Evolutionary conservation across 2,329 filamentous ascomycete species (phyloP).

Genomic region (Exophiala xenobiotica): DNA sequence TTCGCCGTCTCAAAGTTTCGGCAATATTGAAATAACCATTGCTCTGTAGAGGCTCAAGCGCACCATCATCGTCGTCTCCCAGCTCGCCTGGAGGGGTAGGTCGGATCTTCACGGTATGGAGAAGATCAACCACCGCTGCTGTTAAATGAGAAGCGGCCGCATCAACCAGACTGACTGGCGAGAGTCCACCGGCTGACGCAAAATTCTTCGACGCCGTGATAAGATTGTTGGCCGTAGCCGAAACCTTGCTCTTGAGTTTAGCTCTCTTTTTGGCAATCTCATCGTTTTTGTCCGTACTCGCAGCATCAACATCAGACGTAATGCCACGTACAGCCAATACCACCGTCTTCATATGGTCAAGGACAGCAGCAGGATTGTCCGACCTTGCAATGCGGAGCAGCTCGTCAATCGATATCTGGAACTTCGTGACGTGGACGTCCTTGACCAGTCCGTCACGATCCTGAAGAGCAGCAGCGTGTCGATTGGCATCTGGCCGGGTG

Average conservation of each 20-base stretch:
- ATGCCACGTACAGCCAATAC: constrained; percentile 80
- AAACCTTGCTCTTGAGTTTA: constrained; percentile 77
- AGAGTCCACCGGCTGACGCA: constrained; percentile 75
- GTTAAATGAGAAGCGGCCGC: constrained; percentile 90
- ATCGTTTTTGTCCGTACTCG: constrained; percentile 52
- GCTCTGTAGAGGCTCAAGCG: constrained; percentile 63
- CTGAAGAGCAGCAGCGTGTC: constrained; percentile 66
- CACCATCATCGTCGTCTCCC: constrained; percentile 70
- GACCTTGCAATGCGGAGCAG: constrained; percentile 73
- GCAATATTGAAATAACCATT: constrained; percentile 66
- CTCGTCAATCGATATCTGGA: constrained; percentile 92
- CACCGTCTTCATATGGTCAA: constrained; percentile 84
- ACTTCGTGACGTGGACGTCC: constrained; percentile 90
- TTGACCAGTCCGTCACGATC: constrained; percentile 76
- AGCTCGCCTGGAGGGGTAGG: constrained; percentile 72
- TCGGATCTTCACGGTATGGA: constrained; percentile 80
- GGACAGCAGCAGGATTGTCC: constrained; percentile 70
- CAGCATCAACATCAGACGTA: constrained; percentile 69
- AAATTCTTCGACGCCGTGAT: constrained; percentile 96
- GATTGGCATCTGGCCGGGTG: constrained; percentile 40
- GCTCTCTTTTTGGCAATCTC: constrained; percentile 59
- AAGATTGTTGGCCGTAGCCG: constrained; percentile 90
- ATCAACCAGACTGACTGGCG: constrained; percentile 89
- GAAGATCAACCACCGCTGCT: constrained; percentile 78
- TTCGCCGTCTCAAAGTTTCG: constrained; percentile 50